A percentile compares a stretch with the other conserved stretches of the same genome.
These are phyloP conservation scores for Boletus barrowsii DNA, from an alignment of 768 basidiomycete species.

Conservation along the genomic window DNA sequence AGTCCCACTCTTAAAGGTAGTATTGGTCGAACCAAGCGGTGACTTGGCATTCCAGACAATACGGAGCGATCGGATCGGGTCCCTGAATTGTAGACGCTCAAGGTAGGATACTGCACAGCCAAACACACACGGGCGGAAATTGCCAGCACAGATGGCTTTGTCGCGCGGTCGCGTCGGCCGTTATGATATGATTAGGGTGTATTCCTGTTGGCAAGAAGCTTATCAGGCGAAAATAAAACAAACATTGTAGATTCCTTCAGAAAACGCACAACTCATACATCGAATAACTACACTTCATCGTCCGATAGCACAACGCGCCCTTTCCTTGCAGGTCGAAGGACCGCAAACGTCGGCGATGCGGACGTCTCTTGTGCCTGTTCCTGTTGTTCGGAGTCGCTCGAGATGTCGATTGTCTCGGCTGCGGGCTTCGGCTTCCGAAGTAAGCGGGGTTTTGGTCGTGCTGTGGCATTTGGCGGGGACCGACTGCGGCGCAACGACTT, in stretches of 20 bases:
- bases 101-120: slow-evolving; percentile 4
- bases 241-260: slow-evolving; percentile 1
- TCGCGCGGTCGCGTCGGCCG: background rate
- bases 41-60: slow-evolving; percentile 12
- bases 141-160: background rate
- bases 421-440: slow-evolving; percentile 33
- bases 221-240: slow-evolving; percentile 1
- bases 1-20: background rate
- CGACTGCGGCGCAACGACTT: slow-evolving; percentile 22
- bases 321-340: slow-evolving; percentile 21
- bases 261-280: slow-evolving; percentile 11
- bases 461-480: slow-evolving; percentile 19
- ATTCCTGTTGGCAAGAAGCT: slow-evolving; percentile 6
- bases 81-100: slow-evolving; percentile 2
- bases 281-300: slow-evolving; percentile 30
- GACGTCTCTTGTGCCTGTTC: background rate
- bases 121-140: background rate
- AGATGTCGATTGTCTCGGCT: slow-evolving; percentile 17
- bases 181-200: no score
- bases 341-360: slow-evolving; percentile 4
- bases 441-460: slow-evolving; percentile 39
- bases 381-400: slow-evolving; percentile 21
- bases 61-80: slow-evolving; percentile 17
- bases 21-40: slow-evolving; percentile 1
- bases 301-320: slow-evolving; percentile 37